A percentile compares a stretch with the other conserved stretches of the same genome.
phyloP scores from a whole-genome alignment of 2,329 filamentous ascomycete genomes.

The Fusarium sp. region DNA sequence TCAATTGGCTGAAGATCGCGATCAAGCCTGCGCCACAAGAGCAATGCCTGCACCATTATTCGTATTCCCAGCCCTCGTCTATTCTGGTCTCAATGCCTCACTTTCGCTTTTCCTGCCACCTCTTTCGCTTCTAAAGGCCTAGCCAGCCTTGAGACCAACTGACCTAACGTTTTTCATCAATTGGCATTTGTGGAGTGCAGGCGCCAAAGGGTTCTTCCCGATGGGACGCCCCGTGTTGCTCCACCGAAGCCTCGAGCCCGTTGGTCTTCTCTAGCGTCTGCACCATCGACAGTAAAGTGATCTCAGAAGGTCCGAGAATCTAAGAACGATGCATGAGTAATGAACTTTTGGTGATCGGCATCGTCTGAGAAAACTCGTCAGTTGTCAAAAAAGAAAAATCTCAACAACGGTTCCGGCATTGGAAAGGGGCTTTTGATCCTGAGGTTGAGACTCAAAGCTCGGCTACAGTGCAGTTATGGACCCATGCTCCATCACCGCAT shows the following conservation, averaged over 20 bases:
- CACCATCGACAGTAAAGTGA: conserved; percentile 26
- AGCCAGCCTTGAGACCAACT: conserved; percentile 23
- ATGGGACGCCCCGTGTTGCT: conserved; percentile 43
- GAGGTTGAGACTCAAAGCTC: conserved; percentile 3
- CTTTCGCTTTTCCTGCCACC: conserved; percentile 32
- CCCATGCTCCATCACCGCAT: conserved; percentile 24
- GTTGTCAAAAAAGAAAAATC: conserved; percentile 3
- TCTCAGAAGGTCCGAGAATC: conserved; percentile 6
- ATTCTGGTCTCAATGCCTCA: conserved; percentile 22
- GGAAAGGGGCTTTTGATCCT: conserved; percentile 8
- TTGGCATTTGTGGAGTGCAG: conserved; percentile 44
- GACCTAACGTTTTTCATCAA: conserved; percentile 19
- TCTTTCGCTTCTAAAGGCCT: conserved; percentile 13
- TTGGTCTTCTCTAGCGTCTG: conserved; percentile 32
- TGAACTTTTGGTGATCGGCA: conserved; percentile 29
- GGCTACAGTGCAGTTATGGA: not conserved
- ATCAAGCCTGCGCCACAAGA: conserved; percentile 28
- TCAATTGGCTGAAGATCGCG: conserved; percentile 19
- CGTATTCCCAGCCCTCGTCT: conserved; percentile 24
- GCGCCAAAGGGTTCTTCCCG: conserved; percentile 46
- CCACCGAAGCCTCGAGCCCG: conserved; percentile 38
- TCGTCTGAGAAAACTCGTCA: conserved; percentile 6
- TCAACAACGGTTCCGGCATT: conserved; percentile 12
- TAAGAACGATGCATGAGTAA: conserved; percentile 21
- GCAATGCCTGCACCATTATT: conserved; percentile 8